Evolutionary conservation across 169 alveolate genomes (phyloP).

Genomic region (Plasmodium gonderi): DNA sequence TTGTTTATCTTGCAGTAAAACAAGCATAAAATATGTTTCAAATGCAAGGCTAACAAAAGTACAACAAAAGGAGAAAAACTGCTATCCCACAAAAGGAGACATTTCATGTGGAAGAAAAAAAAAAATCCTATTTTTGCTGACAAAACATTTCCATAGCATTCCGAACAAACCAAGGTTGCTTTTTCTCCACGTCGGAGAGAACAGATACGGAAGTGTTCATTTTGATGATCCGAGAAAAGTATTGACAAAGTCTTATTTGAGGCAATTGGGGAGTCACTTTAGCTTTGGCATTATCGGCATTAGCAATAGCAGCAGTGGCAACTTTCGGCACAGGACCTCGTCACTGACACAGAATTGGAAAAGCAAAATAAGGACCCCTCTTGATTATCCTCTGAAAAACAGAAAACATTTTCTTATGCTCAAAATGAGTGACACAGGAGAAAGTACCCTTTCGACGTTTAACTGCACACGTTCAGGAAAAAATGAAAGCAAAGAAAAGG

Average conservation of each 20-base stretch:
- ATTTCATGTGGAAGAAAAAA: background rate
- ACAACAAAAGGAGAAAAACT: background rate
- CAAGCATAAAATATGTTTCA: slow-evolving; percentile 2
- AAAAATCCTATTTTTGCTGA: background rate
- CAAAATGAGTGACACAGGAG: background rate
- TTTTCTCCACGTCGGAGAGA: background rate
- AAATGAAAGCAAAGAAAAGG: background rate
- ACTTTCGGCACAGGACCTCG: too few species aligned
- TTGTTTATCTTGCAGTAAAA: slow-evolving; percentile 11
- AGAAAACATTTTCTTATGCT: background rate
- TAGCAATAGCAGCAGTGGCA: background rate
- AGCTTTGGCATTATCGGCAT: background rate
- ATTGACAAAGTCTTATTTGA: background rate
- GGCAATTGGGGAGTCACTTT: background rate
- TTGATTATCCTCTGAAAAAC: background rate
- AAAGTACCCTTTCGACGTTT: too few species aligned
- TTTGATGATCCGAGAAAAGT: background rate
- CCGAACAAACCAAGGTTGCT: background rate
- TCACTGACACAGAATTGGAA: too few species aligned
- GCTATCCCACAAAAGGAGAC: background rate
- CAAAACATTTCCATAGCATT: background rate
- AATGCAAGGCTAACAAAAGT: slow-evolving; percentile 8
- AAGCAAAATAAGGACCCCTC: too few species aligned
- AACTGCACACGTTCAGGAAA: background rate
- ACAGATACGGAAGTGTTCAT: background rate